Evolutionary conservation across 148 eudicot genomes (phyloP), one percentile per base, ranked within the genome.

Genomic region (Rheum nobile): DNA sequence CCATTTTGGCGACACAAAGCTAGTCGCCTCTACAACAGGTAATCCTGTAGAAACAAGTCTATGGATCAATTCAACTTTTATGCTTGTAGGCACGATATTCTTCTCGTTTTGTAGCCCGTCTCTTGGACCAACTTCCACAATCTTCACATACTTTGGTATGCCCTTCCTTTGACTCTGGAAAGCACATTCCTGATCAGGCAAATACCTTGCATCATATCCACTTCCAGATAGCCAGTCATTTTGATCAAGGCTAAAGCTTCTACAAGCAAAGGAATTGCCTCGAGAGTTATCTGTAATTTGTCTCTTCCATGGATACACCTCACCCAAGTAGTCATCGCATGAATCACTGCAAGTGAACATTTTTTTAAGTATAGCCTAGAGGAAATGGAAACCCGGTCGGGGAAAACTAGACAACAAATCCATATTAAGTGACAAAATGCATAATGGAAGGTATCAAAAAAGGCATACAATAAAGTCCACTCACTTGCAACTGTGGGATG

Each of bases 1-100:
- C 98, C 98, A 94, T 86, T 91, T 94, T 32, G 97, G 98, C 11
- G 98, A 94, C 65, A 93, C 96, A 77, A 93, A 93, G 77, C 98
- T 93, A 71, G 98, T 93, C 54, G 96, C 98, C 81, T 94, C 98
- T 71, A 94, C 97, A 79, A 94, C 93, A 74, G 95, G 85, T 77
- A 94, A 81, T 24, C 98, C 97, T 13, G 97, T 84, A 78, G 90
- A 85, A 70, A 85, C 96, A 47, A 94, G 87, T 95, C 87, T 88
- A 83, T 88, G 88, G 79, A 94, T 94, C 78, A 94, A 76, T 71
- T 88, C 85, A 83, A 94, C 85, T 76, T 94, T 94, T 31, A 94
- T 88, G 72, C 76, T 75, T 26, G 98, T 91, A 38, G 98, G 96
- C 29, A 94, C 84, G 50, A 94, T 87, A 59, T 81, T 79, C 73